Percentiles rank a stretch among this genome's conserved stretches.
Evolutionary conservation across 192 early-diverging fungal genomes (phyloP).

Genomic region (Lobosporangium transversale): DNA sequence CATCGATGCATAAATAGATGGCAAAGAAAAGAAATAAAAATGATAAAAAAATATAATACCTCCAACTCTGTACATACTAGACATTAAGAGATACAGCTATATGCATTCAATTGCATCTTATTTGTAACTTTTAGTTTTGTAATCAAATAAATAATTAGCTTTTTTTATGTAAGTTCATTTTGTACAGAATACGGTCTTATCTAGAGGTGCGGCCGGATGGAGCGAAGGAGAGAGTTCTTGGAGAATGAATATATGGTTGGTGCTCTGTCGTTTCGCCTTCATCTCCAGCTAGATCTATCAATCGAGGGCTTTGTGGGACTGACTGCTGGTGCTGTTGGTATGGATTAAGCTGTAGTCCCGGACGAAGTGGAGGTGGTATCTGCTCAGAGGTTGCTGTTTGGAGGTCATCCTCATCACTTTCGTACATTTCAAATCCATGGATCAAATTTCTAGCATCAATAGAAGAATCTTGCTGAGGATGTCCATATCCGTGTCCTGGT

Average conservation of each 20-base stretch:
- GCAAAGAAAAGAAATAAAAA: too few relatives aligned
- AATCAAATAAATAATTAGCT: too few relatives aligned
- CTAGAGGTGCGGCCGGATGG: slow-evolving; percentile 6
- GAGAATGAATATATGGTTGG: slow-evolving; percentile 9
- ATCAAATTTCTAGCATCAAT: slow-evolving; percentile 36
- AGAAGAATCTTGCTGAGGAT: slow-evolving; percentile 13
- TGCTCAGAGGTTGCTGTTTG: background rate
- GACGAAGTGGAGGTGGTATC: too few relatives aligned
- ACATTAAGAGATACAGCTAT: too few relatives aligned
- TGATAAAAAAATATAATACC: too few relatives aligned
- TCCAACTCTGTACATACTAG: too few relatives aligned
- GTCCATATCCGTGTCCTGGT: background rate
- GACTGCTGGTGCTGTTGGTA: too few relatives aligned
- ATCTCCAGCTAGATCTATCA: slow-evolving; percentile 6
- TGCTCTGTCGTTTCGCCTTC: background rate
- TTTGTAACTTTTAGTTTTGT: too few relatives aligned
- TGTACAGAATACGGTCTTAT: slow-evolving; percentile 6
- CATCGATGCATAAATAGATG: slow-evolving; percentile 17
- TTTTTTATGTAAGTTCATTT: background rate
- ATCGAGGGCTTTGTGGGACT: too few relatives aligned
- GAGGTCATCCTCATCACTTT: slow-evolving; percentile 43
- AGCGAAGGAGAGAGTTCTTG: slow-evolving; percentile 30
- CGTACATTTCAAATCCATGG: slow-evolving; percentile 47
- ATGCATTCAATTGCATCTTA: too few relatives aligned
- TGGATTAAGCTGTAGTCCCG: too few relatives aligned